phyloP scores from a whole-genome alignment of 805 yeast genomes.

The Candida nonsorbophila region DNA sequence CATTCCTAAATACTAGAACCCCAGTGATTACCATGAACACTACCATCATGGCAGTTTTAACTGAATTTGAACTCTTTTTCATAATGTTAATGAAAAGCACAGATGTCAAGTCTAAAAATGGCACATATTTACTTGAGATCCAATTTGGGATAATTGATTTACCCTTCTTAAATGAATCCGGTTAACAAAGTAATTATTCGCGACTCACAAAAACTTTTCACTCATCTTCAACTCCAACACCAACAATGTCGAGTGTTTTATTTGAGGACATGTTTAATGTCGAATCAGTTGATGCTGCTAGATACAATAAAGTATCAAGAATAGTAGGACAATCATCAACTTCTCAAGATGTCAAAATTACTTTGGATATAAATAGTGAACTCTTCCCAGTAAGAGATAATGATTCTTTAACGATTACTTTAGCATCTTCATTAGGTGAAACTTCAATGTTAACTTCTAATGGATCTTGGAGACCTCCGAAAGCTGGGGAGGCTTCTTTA shows the following conservation, averaged over 20 bases:
- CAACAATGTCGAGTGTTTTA: conserved; percentile 52
- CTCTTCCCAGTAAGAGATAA: conserved; percentile 76
- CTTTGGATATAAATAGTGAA: conserved; percentile 87
- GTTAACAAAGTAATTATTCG: too few species aligned
- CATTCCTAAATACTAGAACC: too few species aligned
- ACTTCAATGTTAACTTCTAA: conserved; percentile 40
- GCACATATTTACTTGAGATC: too few species aligned
- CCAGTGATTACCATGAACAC: too few species aligned
- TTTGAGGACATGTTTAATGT: conserved; percentile 92
- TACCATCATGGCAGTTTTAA: too few species aligned
- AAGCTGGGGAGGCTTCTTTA: conserved; percentile 73
- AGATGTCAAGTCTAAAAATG: too few species aligned
- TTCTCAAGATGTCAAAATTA: conserved; percentile 70
- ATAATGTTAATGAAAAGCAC: too few species aligned
- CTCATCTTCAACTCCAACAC: too few species aligned
- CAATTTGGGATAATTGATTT: too few species aligned
- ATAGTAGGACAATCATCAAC: conserved; percentile 85
- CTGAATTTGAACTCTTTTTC: too few species aligned
- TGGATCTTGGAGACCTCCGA: conserved; percentile 82
- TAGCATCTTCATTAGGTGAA: conserved; percentile 70
- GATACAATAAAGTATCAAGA: conserved; percentile 89
- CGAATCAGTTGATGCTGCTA: conserved; percentile 76
- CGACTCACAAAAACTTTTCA: too few species aligned
- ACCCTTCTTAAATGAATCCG: too few species aligned
- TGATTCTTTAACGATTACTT: conserved; percentile 78